Evolutionary conservation across 2,329 filamentous ascomycete species (phyloP), one percentile per base, ranked within the genome.

Genomic region (Cytospora piceicola): DNA sequence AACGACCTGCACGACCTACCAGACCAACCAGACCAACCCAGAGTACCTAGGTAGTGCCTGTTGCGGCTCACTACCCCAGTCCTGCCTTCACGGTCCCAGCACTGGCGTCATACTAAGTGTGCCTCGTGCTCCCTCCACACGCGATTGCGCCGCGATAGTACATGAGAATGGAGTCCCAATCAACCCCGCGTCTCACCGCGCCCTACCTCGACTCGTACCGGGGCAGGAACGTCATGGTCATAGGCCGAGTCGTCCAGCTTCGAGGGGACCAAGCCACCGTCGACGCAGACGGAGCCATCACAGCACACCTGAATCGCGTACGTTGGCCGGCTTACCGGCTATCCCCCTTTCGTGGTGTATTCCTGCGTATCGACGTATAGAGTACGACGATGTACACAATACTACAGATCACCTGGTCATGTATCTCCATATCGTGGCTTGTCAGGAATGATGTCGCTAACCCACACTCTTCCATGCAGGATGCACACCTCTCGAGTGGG

Each of bases 211-310:
- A 93, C 75, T 83, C 84, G 73, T 96, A 94, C 80, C 83, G 88
- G 70, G 83, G 83, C 70, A 85, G 87, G 70, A 91, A 91, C 68
- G 91, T 98, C 69, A 93, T 93, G 72, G 83, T 98, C 63, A 84
- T 96, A 6, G 95, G 95, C 73, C 93, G 90, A 73, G 93, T 98
- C 56, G 85, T 87, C 4, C 89, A 95, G 73, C 83, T 98, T 29
- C 89, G 89, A 60, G 94, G 94, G 70, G 91, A 95, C 61, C 85
- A 86, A 59, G 94, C 93, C 0, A 87, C 88, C 7, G 85, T 98
- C 34, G 93, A 97, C 65, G 90, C 92, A 7, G 90, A 88, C 30
- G 94, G 94, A 0, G 85, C 88, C 27, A 86, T 97, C 30, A 91
- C 88, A 0, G 82, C 93, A 2, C 80, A 90, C 22, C 77, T 98